Conservation (phyloP, 495 filamentous ascomycete species). For the Acidiella bohemica region DNA sequence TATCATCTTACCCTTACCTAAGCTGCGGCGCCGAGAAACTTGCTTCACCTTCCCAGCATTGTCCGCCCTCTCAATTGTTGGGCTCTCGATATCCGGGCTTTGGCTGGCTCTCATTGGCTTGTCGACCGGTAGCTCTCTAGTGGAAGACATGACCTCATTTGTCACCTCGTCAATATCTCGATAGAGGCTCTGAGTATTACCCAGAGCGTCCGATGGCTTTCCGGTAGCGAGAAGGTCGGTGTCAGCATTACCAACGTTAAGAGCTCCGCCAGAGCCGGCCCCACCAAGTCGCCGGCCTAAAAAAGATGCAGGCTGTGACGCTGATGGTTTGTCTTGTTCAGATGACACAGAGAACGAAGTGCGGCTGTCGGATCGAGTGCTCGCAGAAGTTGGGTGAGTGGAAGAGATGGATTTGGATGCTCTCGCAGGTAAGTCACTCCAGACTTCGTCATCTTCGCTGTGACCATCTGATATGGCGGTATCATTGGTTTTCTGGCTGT, state of each 20-base stretch:
- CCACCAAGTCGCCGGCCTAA: constrained; percentile 4
- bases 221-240: not conserved
- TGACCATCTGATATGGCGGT: not conserved
- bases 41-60: not conserved
- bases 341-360: not conserved
- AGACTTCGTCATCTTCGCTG: not conserved
- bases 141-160: not conserved
- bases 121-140: not conserved
- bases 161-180: constrained; percentile 1
- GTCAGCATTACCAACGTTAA: not conserved
- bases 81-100: not conserved
- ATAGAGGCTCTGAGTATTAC: constrained; percentile 1
- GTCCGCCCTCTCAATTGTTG: not conserved
- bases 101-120: no score
- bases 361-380: not conserved
- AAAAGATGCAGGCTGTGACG: constrained; percentile 3
- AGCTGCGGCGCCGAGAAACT: not conserved
- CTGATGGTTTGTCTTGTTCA: not conserved
- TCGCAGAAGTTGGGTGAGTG: not conserved
- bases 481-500: not conserved
- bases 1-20: not conserved
- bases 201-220: not conserved
- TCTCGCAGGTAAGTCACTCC: not conserved
- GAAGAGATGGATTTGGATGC: not conserved
- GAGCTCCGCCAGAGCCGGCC: not conserved